These are phyloP conservation scores for Phialocephala subalpina DNA, from an alignment of 2,329 filamentous ascomycete genomes.

Conservation along the genomic window DNA sequence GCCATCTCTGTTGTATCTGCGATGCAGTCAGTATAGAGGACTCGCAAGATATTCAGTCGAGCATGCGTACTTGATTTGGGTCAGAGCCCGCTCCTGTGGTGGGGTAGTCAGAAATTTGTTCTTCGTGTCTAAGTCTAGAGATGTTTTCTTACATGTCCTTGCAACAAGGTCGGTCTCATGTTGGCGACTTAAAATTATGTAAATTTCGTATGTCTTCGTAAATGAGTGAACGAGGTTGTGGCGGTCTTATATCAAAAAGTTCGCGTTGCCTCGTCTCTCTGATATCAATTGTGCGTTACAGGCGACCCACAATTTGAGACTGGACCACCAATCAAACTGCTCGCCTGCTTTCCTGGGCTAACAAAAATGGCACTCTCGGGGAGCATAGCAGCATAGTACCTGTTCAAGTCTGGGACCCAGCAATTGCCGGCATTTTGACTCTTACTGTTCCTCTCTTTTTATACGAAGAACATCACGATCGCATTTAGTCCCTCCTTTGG, in stretches of 20 bases:
- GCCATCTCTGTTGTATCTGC: constrained; percentile 89
- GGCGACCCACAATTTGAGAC: constrained; percentile 6
- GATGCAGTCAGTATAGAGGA: constrained; percentile 32
- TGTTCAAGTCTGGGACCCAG: too few relatives aligned
- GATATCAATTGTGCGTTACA: constrained; percentile 13
- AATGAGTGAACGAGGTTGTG: constrained; percentile 6
- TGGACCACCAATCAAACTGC: constrained; percentile 15
- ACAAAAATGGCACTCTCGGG: neutral
- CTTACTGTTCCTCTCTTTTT: neutral
- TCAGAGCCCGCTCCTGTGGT: constrained; percentile 85
- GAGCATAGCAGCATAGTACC: neutral
- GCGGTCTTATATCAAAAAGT: constrained; percentile 21
- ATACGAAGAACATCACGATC: neutral
- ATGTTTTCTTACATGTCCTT: constrained; percentile 77
- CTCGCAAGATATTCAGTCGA: constrained; percentile 19
- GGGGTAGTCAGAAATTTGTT: constrained; percentile 37
- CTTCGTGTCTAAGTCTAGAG: neutral
- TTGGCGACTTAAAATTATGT: constrained; percentile 50
- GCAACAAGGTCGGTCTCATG: constrained; percentile 96
- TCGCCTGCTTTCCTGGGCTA: neutral
- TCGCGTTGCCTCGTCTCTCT: constrained; percentile 18
- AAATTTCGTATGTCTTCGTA: constrained; percentile 2
- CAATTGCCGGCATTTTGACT: constrained; percentile 1
- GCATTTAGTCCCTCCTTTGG: neutral
- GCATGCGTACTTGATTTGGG: constrained; percentile 80